A percentile compares a stretch with the other conserved stretches of the same genome.
These are phyloP conservation scores for Blastomyces percursus DNA, from an alignment of 2,329 filamentous ascomycete species.

Conservation along the genomic window DNA sequence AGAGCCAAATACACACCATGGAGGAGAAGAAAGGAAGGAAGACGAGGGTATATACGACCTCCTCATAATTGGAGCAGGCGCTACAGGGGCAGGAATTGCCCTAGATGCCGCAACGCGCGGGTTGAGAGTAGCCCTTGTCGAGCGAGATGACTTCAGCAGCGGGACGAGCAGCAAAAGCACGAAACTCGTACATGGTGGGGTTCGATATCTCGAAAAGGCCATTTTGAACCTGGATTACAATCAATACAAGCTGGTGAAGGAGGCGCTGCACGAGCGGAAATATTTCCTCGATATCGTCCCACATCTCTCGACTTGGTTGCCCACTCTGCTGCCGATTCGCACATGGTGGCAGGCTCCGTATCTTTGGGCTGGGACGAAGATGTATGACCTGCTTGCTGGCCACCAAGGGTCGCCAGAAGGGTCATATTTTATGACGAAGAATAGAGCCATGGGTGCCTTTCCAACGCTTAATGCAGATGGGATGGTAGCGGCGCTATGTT, in stretches of 20 bases:
- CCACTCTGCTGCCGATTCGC: constrained; percentile 60
- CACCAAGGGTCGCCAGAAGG: constrained; percentile 60
- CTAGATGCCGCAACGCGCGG: constrained; percentile 60
- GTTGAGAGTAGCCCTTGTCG: constrained; percentile 58
- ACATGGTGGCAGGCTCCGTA: constrained; percentile 61
- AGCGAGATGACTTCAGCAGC: constrained; percentile 59
- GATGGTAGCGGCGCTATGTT: constrained; percentile 62
- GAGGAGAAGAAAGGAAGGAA: constrained; percentile 10
- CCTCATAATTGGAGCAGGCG: constrained; percentile 58
- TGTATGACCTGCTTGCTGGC: constrained; percentile 63
- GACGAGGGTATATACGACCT: constrained; percentile 51
- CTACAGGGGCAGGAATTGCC: constrained; percentile 60
- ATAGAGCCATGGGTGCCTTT: constrained; percentile 64
- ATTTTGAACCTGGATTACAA: constrained; percentile 63
- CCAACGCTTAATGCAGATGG: constrained; percentile 64
- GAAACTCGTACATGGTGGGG: constrained; percentile 62
- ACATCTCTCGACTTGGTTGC: constrained; percentile 58
- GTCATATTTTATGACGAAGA: constrained; percentile 67
- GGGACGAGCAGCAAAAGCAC: constrained; percentile 66
- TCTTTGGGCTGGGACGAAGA: constrained; percentile 51
- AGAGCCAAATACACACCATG: neutral
- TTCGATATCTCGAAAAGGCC: constrained; percentile 63
- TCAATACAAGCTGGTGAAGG: constrained; percentile 57
- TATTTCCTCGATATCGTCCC: constrained; percentile 62
- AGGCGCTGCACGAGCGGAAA: constrained; percentile 59